phyloP scores from a whole-genome alignment of 2,329 filamentous ascomycete species.

The Ascochyta fabae region DNA sequence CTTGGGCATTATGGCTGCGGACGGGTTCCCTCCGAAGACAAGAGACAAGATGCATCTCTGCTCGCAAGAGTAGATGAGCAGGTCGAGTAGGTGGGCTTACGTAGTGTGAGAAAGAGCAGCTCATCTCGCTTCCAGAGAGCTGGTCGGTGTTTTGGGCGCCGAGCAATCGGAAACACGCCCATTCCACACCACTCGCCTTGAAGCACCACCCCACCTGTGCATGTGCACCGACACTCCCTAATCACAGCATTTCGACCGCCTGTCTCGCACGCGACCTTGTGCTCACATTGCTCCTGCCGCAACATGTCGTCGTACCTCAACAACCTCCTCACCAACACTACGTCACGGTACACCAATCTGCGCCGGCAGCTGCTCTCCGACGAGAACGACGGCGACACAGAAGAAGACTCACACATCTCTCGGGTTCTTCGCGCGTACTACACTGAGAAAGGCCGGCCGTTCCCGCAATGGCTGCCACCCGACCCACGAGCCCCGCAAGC shows the following conservation, averaged over 20 bases:
- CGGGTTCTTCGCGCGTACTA: slow-evolving; percentile 94
- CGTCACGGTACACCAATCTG: slow-evolving; percentile 63
- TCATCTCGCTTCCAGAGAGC: slow-evolving; percentile 11
- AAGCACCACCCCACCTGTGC: slow-evolving; percentile 11
- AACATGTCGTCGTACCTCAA: slow-evolving; percentile 76
- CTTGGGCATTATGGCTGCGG: not conserved
- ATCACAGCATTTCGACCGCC: slow-evolving; percentile 6
- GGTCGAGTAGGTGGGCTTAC: no score
- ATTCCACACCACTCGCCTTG: slow-evolving; percentile 5
- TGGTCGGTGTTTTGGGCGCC: slow-evolving; percentile 14
- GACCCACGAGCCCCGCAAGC: slow-evolving; percentile 75
- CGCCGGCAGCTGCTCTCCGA: slow-evolving; percentile 71
- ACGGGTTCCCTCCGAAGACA: not conserved
- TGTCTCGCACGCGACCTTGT: not conserved
- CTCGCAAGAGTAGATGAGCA: no score
- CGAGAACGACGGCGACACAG: slow-evolving; percentile 61
- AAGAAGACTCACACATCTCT: slow-evolving; percentile 94
- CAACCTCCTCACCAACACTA: slow-evolving; percentile 67
- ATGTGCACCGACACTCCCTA: slow-evolving; percentile 2
- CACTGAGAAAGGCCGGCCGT: slow-evolving; percentile 79
- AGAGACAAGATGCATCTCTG: not conserved
- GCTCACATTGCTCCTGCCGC: not conserved
- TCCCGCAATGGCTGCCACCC: slow-evolving; percentile 86
- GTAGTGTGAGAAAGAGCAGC: slow-evolving; percentile 2
- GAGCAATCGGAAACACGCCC: slow-evolving; percentile 7